Base-by-base conservation (phyloP, 2,329 filamentous ascomycete species). In the Monilinia polystroma region DNA sequence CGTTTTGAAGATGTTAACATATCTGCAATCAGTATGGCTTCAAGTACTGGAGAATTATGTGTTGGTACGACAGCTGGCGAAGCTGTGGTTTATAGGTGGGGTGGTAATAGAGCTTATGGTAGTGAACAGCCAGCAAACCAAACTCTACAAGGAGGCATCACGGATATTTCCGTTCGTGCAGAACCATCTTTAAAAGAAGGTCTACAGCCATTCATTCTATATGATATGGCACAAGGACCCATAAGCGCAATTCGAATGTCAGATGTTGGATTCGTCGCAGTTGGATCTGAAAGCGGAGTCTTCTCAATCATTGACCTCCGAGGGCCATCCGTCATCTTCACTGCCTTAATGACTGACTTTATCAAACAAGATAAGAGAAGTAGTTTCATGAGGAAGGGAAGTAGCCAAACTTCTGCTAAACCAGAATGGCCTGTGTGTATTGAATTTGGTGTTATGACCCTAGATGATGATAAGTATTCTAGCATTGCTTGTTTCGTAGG, bases 391-490 rank as follows among this genome's bases (percentile, higher is more conserved):
- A 85, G 81, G 73, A 80, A 83, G 77, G 80, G 80, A 16, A 83
- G 82, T 67, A 84, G 81, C 38, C 66, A 80, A 77, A 63, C 78
- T 81, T 32, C 81, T 5, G 76, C 80, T 1, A 81, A 82, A 63
- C 76, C 81, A 3, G 93, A 97, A 74, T 96, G 88, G 85, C 87
- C 92, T 0, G 92, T 92, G 0, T 84, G 82, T 41, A 87, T 98
- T 38, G 92, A 97, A 75, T 99, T 98, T 79, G 92, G 92, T 64
- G 92, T 97, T 57, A 89, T 99, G 87, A 96, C 91, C 3, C 80
- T 97, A 4, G 95, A 98, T 54, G 91, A 90, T n/a, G 94, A 98
- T 75, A 88, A 92, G 70, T 99, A 96, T 76, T 98, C 95, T 1
- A 97, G 93, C 74, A 96, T 99, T 66, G 87, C 90, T 67, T 90